Evolutionary conservation across 768 basidiomycete genomes (phyloP), one percentile per base, ranked within the genome.

Genomic region (Pisolithus marmoratus): DNA sequence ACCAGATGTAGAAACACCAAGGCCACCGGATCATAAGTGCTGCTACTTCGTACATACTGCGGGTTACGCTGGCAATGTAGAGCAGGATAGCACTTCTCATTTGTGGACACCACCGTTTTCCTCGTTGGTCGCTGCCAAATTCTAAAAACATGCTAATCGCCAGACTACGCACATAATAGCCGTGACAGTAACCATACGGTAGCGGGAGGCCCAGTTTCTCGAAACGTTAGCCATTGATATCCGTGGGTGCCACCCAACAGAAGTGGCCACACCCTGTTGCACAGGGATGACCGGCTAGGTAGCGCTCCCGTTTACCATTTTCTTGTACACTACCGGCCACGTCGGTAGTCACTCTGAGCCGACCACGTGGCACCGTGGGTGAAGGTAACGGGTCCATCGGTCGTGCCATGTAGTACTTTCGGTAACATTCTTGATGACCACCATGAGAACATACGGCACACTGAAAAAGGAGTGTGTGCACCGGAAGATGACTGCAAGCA

Each of bases 181-280:
- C 12, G 14, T 12, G 34, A 5, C 12, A 34, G 12, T 34, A 34
- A 34, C 12, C 34, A 34, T 34, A 34, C 34, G 34, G 15, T 14
- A 34, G 34, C 14, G 5, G 34, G 12, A 15, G 34, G 34, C 3
- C 14, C 31, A 34, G 31, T 12, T 12, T 34, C 12, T 14, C 34
- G 12, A 5, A 14, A 15, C 34, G 12, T 15, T 12, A 34, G 14
- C 34, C 14, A 15, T 34, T 15, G 12, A 34, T 15, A 12, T 34
- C 34, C 34, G 5, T 34, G 34, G 34, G 44, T n/a, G 74, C 72
- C 15, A 78, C 79, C 87, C 87, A 90, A 58, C 89, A 92, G 57
- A 77, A 78, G 69, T 92, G 90, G 0, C 90, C 89, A 67, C 89
- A 92, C 4, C 89, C 90, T 40, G 87, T 79, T 14, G 87, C 85